Percentiles rank a stretch among this genome's conserved stretches.
phyloP scores from a whole-genome alignment of 768 basidiomycete species.

The Pisolithus microcarpus region DNA sequence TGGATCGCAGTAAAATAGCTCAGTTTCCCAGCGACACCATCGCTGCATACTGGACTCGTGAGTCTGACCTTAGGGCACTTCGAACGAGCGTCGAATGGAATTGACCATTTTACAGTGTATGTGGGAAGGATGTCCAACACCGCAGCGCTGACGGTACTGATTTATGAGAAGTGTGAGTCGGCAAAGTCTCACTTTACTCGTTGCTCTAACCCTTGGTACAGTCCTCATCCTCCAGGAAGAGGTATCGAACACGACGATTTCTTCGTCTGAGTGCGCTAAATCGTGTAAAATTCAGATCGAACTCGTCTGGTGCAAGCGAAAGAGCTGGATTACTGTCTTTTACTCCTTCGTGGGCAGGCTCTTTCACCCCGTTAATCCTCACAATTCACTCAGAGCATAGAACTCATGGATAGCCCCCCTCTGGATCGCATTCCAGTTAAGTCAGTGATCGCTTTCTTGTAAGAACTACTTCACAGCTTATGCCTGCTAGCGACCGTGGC shows the following conservation, averaged over 20 bases:
- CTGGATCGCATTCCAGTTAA: slow-evolving; percentile 5
- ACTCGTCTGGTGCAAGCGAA: slow-evolving; percentile 6
- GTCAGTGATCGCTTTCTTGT: neutral
- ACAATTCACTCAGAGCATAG: neutral
- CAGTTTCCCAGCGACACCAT: neutral
- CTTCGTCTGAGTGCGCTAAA: neutral
- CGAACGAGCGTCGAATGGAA: neutral
- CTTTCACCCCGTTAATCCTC: neutral
- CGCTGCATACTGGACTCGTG: slow-evolving; percentile 10
- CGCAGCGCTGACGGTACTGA: slow-evolving; percentile 6
- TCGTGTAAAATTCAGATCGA: slow-evolving; percentile 2
- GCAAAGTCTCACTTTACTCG: neutral
- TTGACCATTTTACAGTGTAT: neutral
- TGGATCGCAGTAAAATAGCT: no score
- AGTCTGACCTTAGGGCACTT: slow-evolving; percentile 1
- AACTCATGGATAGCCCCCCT: slow-evolving; percentile 5
- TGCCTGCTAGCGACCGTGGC: neutral
- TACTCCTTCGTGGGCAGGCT: slow-evolving; percentile 5
- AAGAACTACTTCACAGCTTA: neutral
- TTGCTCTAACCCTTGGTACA: neutral
- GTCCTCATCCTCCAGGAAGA: slow-evolving; percentile 5
- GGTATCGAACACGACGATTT: neutral
- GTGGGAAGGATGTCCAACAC: slow-evolving; percentile 6
- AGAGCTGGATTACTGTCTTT: slow-evolving; percentile 7
- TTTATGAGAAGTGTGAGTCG: slow-evolving; percentile 8